Base-by-base conservation (phyloP, 148 eudicot species). In the Fagopyrum homotropicum region DNA sequence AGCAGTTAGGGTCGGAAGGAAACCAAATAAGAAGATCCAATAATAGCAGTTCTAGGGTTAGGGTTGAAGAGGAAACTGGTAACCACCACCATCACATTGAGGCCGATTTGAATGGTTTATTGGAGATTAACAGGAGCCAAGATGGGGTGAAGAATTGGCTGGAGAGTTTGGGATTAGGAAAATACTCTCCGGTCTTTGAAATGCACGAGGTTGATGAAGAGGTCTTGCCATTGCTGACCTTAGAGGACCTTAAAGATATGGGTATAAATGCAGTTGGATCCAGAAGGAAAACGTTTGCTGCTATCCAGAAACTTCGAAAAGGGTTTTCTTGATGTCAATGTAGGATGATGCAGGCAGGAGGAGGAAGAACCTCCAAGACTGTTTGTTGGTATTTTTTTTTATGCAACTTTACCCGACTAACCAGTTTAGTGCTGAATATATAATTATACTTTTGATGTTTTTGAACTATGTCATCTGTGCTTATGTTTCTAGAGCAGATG, bases 161-260 rank as follows among this genome's bases (percentile, higher is more conserved):
- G 61, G 52, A 82, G 74, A 80, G 82, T 40, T 49, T 90, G 56
- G 90, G 90, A 12, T 78, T 90, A 77, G 86, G 88, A 2, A n/a
- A 85, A 69, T 90, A 90, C 17, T 85, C 81, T 10, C 85, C 91
- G 0, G 83, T 86, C 44, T 90, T 90, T 6, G 88, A 90, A 79
- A 79, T 90, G 16, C 94, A 90, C 75, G 94, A 88, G 73, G 94
- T 90, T 45, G 91, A 90, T 74, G 91, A 88, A 11, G 91, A 88
- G 81, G 90, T 90, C 46, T 68, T 90, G 84, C 94, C 94, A 5
- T 30, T 88, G 88, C 59, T 90, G 61, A 90, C 94, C 26, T 80
- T 88, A 74, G 94, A 90, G 80, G 94, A 90, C 85, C 83, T 90
- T 10, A 90, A 86, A 75, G 94, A 90, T 79, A 90, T 90, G 94